phyloP scores from a whole-genome alignment of 768 basidiomycete genomes.

The Clitopilus passeckerianus region DNA sequence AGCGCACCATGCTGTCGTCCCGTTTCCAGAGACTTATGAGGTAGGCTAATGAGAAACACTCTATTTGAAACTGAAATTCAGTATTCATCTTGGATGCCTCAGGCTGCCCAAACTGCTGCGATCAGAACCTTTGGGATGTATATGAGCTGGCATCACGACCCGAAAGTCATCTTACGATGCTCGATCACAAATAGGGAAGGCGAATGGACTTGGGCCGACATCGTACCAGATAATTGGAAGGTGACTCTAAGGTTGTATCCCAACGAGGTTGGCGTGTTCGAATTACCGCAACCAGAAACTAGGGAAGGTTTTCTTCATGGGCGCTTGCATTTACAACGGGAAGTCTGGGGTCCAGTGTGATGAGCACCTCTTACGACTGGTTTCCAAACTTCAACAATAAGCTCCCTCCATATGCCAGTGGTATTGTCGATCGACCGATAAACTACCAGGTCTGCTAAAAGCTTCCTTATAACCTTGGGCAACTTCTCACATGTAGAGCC shows the following conservation, averaged over 20 bases:
- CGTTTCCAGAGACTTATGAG: constrained; percentile 10
- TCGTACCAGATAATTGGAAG: constrained; percentile 8
- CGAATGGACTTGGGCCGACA: constrained; percentile 13
- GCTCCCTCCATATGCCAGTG: background rate
- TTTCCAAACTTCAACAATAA: background rate
- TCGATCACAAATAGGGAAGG: constrained; percentile 8
- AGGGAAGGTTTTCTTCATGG: background rate
- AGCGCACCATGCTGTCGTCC: constrained; percentile 8
- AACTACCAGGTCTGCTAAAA: background rate
- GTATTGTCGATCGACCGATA: background rate
- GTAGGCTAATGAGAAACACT: background rate
- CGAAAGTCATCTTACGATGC: constrained; percentile 8
- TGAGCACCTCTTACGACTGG: background rate
- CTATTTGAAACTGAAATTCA: background rate
- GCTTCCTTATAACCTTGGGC: no score
- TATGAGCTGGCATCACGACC: background rate
- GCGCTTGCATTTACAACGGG: background rate
- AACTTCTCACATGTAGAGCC: no score
- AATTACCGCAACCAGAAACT: background rate
- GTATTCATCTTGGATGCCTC: background rate
- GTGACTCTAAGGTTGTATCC: background rate
- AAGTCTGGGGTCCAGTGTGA: background rate
- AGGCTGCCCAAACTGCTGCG: constrained; percentile 3
- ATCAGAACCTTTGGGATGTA: constrained; percentile 1
- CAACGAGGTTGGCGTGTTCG: constrained; percentile 8